Evolutionary conservation across 192 early-diverging fungal species (phyloP).

Genomic region (Backusella circina): DNA sequence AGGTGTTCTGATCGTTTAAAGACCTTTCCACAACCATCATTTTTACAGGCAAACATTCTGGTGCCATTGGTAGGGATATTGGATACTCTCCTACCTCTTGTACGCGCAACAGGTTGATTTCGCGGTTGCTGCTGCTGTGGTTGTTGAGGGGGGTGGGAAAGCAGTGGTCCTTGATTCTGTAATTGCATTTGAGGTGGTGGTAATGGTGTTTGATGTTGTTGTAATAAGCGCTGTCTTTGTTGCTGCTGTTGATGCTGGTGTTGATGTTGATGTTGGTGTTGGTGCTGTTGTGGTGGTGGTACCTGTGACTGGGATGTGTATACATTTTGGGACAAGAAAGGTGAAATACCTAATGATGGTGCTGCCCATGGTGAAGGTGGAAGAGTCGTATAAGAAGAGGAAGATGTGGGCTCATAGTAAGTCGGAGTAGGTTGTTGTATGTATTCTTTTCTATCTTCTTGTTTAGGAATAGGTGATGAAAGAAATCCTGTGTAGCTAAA

Average conservation of each 20-base stretch:
- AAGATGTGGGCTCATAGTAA: not conserved
- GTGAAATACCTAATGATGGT: not conserved
- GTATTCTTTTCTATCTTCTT: not conserved
- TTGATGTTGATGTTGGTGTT: not conserved
- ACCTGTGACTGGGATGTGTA: not conserved
- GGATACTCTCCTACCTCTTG: conserved; percentile 52
- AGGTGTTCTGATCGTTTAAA: conserved; percentile 61
- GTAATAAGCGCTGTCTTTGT: not conserved
- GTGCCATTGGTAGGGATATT: conserved; percentile 46
- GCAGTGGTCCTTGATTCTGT: not conserved
- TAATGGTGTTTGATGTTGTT: not conserved
- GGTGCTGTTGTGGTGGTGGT: not conserved
- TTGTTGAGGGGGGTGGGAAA: not conserved
- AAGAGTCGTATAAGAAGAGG: not conserved
- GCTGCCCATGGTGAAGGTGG: not conserved
- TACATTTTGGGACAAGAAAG: not conserved
- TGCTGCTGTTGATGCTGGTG: not conserved
- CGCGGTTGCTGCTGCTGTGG: not conserved
- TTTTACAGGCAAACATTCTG: conserved; percentile 52
- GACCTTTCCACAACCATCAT: conserved; percentile 53
- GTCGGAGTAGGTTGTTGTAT: not conserved
- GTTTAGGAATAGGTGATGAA: not conserved
- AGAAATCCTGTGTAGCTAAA: conserved; percentile 2
- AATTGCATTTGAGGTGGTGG: not conserved
- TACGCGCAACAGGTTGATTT: conserved; percentile 27